Evolutionary conservation across 2,329 filamentous ascomycete species (phyloP).

Genomic region (Colletotrichum cereale): DNA sequence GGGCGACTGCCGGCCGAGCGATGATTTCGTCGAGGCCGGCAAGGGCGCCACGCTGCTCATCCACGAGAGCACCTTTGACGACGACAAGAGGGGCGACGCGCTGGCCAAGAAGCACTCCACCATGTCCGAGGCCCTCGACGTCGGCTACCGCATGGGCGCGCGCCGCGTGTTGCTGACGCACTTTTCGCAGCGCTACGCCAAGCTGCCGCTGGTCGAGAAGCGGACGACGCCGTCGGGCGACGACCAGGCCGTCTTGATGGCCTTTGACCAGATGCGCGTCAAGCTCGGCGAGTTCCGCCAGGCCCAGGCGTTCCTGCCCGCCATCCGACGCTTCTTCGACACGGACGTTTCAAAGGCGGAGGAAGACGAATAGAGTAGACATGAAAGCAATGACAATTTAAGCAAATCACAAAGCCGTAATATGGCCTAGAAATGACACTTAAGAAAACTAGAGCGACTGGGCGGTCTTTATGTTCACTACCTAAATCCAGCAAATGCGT

Average conservation of each 20-base stretch:
- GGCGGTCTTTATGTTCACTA: background rate
- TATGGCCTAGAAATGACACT: background rate
- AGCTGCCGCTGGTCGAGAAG: constrained; percentile 68
- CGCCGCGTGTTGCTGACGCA: constrained; percentile 88
- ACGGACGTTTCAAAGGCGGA: constrained; percentile 43
- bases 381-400: background rate
- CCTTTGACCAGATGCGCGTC: constrained; percentile 84
- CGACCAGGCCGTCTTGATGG: constrained; percentile 76
- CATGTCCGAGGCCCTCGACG: constrained; percentile 83
- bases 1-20: constrained; percentile 89
- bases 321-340: constrained; percentile 69
- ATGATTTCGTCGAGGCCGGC: constrained; percentile 77
- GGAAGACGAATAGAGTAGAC: constrained; percentile 2
- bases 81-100: constrained; percentile 84
- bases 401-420: background rate
- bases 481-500: too few relatives aligned
- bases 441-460: background rate
- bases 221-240: constrained; percentile 50
- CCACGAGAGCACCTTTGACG: constrained; percentile 96
- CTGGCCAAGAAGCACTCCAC: constrained; percentile 91
- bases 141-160: constrained; percentile 84
- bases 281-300: constrained; percentile 77
- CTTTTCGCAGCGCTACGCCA: constrained; percentile 94
- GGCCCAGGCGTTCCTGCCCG: constrained; percentile 72
- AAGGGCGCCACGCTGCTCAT: constrained; percentile 84